A percentile compares a stretch with the other conserved stretches of the same genome.
Evolutionary conservation across 2,329 filamentous ascomycete species (phyloP).

Genomic region (Colletotrichum navitas): DNA sequence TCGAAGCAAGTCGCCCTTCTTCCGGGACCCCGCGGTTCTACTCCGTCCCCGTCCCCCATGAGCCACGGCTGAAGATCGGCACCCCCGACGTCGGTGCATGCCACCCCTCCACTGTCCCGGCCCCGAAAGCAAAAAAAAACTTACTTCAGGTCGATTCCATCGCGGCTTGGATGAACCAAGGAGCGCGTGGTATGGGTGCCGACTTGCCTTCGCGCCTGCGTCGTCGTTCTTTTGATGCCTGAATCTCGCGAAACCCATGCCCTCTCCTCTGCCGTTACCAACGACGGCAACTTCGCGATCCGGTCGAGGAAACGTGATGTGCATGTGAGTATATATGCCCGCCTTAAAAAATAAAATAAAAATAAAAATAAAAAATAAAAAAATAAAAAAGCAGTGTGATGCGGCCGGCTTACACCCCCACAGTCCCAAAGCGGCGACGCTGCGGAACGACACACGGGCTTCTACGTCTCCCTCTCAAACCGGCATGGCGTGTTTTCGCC

Average conservation of each 20-base stretch:
- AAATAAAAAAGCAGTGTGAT: not conserved
- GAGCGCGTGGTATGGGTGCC: not conserved
- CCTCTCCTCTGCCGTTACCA: not conserved
- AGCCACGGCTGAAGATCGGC: not conserved
- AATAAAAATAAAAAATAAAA: too few species aligned
- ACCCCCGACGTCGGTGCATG: conserved; percentile 9
- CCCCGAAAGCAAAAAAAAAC: not conserved
- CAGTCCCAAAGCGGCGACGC: not conserved
- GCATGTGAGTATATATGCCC: not conserved
- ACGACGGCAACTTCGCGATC: not conserved
- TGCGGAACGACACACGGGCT: not conserved
- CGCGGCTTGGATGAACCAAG: not conserved
- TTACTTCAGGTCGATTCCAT: not conserved
- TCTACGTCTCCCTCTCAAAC: conserved; percentile 13
- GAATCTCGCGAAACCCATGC: not conserved
- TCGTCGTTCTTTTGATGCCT: not conserved
- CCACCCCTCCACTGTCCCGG: not conserved
- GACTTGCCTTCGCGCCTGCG: too few species aligned
- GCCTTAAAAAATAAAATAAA: not conserved
- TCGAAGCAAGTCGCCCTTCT: not conserved
- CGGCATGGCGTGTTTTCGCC: not conserved
- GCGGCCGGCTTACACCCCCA: not conserved
- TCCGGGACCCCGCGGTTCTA: not conserved
- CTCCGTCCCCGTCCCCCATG: not conserved
- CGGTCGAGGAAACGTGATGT: not conserved